A percentile compares a stretch with the other conserved stretches of the same genome.
These are phyloP conservation scores for Exserohilum turcica DNA, from an alignment of 2,329 filamentous ascomycete species.

Conservation along the genomic window DNA sequence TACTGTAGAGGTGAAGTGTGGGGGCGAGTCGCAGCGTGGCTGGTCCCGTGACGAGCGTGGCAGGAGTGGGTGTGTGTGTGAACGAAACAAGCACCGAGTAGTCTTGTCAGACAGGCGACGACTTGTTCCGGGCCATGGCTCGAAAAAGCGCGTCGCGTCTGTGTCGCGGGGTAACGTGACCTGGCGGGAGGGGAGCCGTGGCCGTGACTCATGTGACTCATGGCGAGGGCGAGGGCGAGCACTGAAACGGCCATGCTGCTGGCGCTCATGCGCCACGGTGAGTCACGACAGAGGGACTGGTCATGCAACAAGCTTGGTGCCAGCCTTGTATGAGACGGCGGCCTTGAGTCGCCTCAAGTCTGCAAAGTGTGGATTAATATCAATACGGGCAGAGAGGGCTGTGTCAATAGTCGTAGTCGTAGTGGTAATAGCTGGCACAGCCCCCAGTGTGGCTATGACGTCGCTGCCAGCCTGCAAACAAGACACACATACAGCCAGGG, in stretches of 20 bases:
- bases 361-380: no score
- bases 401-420: no score
- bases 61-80: no score
- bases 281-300: not conserved
- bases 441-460: conserved; percentile 8
- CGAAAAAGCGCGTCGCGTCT: conserved; percentile 12
- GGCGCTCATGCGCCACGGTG: conserved; percentile 3
- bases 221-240: no score
- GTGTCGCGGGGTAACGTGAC: conserved; percentile 22
- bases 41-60: no score
- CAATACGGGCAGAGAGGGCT: no score
- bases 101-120: no score
- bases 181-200: no score
- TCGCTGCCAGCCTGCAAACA: not conserved
- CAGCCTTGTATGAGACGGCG: not conserved
- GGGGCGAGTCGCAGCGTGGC: no score
- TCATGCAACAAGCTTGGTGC: not conserved
- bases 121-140: not conserved
- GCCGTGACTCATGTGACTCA: conserved; percentile 18
- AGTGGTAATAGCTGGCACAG: not conserved
- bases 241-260: no score
- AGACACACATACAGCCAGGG: not conserved
- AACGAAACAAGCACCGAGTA: no score
- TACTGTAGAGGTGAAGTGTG: no score
- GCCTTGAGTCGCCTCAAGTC: conserved; percentile 2